Evolutionary conservation across 805 yeast genomes (phyloP), one percentile per base, ranked within the genome.

Genomic region (Candida gorgasii): DNA sequence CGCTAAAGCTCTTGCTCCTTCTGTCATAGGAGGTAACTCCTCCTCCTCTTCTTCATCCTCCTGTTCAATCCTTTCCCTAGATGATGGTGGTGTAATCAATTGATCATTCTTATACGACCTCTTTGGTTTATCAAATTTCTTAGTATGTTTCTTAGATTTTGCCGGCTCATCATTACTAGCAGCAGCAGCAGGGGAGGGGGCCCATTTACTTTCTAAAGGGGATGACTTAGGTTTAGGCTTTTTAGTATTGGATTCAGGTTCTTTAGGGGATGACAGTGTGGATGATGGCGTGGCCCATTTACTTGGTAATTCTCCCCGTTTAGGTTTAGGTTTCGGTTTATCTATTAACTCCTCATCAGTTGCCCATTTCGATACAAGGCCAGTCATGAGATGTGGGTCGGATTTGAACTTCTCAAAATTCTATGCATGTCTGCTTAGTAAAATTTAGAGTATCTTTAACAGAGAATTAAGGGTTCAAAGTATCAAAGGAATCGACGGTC

Each of bases 301-400:
- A 36, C 70, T 65, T 28, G 45, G 58, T 28, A 64, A 19, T 12
- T 22, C 33, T n/a, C n/a, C n/a, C n/a, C n/a, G n/a, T 16, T 34
- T 31, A 33, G 61, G 66, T 39, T 62, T 64, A 1, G 42, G 36
- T 7, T 48, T 39, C 7, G 70, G 66, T 22, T 53, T 48, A n/a
- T 47, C 40, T 5, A 59, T 63, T 35, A 60, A 49, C 3, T 51
- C 44, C 12, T 51, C 61, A 30, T 59, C 65, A n/a, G 48, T 45
- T 11, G 74, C 74, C 73, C 73, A 69, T 49, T 55, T 61, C 3
- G 62, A 58, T 5, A 49, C 57, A 11, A 58, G 47, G 8, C 54
- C 53, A 17, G 42, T 15, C 42, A 43, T 43, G 8, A 16, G 16
- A 11, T 13, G 23, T 31, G 23, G 9, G 35, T 31, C 24, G 35